Conservation (phyloP, 306 rosid species). For the Fragaria vesca region DNA sequence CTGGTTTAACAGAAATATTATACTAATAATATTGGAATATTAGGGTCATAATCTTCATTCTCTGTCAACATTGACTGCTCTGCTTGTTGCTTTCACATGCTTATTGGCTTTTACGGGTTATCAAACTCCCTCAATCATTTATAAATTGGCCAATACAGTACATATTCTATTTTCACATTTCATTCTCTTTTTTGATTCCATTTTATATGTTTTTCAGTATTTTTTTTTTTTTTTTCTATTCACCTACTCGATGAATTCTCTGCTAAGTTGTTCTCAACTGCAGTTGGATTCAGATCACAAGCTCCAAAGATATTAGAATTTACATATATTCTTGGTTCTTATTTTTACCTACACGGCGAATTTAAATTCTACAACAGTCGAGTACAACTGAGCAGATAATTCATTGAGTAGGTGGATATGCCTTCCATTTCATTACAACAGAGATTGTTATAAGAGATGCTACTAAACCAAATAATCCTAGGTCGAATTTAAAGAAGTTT, state of each 20-base stretch:
- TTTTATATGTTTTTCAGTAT: not conserved
- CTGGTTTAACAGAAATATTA: not conserved
- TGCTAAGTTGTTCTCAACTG: too few relatives aligned
- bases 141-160: not conserved
- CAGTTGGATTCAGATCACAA: too few relatives aligned
- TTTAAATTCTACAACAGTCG: too few relatives aligned
- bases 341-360: too few relatives aligned
- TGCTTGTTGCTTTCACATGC: not conserved
- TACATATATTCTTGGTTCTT: too few relatives aligned
- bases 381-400: too few relatives aligned
- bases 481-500: too few relatives aligned
- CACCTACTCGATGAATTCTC: too few relatives aligned
- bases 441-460: not conserved
- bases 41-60: not conserved
- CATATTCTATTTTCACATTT: not conserved
- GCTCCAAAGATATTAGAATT: too few relatives aligned
- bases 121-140: not conserved
- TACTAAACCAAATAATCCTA: not conserved
- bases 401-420: too few relatives aligned
- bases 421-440: too few relatives aligned
- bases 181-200: not conserved
- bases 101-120: not conserved
- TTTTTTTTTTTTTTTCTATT: too few relatives aligned
- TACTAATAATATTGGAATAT: conserved; percentile 25
- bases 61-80: not conserved